Base-by-base conservation (phyloP, 768 basidiomycete species). In the Serendipita sp. region DNA sequence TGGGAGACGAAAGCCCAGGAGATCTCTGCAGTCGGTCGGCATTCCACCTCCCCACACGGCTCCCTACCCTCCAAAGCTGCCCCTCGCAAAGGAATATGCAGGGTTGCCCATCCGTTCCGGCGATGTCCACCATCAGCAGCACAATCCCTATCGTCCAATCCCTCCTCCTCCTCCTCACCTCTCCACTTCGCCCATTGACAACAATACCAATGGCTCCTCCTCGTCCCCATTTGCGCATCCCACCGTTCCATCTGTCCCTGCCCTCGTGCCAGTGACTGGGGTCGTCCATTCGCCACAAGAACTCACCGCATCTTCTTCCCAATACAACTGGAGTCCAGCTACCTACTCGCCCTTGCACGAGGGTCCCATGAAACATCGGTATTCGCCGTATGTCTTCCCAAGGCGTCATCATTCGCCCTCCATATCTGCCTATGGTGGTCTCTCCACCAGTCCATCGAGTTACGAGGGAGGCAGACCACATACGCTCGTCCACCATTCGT, bases 21-120 rank as follows among this genome's bases (percentile, higher is more conserved):
- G 53, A 11, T 58, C 53, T 11, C 53, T 58, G 22, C 53, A 58
- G 53, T 58, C 53, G 53, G 53, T 58, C 53, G 53, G 53, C 31
- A 58, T 58, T 24, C 53, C 53, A 9, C 53, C 53, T 58, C 53
- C 53, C 17, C 53, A 58, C 24, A 58, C 22, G 17, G 53, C 31
- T 24, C 53, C 53, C 28, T 58, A 28, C 28, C 22, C 53, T 34
- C 31, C 53, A 58, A 48, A 48, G 45, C 45, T 48, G 9, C 45
- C 45, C n/a, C 45, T 48, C 7, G 45, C 45, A 48, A 48, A 48
- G 45, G 45, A 48, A 28, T 48, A 20, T 48, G 45, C 45, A 11
- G n/a, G n/a, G n/a, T n/a, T n/a, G n/a, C n/a, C n/a, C n/a, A n/a
- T n/a, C n/a, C n/a, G n/a, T n/a, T n/a, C n/a, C n/a, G n/a, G n/a